Evolutionary conservation across 2,329 filamentous ascomycete genomes (phyloP).

Genomic region (Exophiala sp.): DNA sequence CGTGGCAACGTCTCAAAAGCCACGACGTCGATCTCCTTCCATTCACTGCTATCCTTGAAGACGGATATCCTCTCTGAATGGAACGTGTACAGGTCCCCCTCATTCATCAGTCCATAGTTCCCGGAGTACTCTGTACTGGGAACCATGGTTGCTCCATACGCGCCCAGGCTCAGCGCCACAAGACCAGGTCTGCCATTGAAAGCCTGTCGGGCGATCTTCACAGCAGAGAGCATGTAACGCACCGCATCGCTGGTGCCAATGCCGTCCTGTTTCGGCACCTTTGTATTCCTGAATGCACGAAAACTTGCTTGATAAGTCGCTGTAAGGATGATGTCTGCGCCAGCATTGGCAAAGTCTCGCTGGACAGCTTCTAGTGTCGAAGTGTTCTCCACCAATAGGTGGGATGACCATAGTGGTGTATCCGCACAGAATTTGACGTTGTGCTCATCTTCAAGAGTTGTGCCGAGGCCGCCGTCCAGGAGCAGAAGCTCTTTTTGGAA

Average conservation of each 20-base stretch:
- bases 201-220: constrained; percentile 37
- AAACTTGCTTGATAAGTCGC: constrained; percentile 65
- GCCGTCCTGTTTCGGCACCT: constrained; percentile 11
- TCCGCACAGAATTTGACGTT: constrained; percentile 49
- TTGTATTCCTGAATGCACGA: constrained; percentile 55
- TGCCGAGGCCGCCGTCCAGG: constrained; percentile 66
- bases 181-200: constrained; percentile 37
- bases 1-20: constrained; percentile 66
- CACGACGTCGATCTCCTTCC: constrained; percentile 50
- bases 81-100: constrained; percentile 51
- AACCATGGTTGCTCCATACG: constrained; percentile 65
- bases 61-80: constrained; percentile 54
- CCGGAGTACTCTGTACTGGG: constrained; percentile 66
- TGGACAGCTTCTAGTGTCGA: constrained; percentile 55
- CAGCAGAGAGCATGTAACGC: constrained; percentile 34
- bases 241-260: constrained; percentile 28
- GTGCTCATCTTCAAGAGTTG: constrained; percentile 59
- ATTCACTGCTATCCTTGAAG: constrained; percentile 46
- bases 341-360: constrained; percentile 52
- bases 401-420: constrained; percentile 65
- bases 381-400: constrained; percentile 57
- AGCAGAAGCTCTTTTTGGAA: constrained; percentile 40
- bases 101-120: constrained; percentile 49
- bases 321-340: constrained; percentile 62
- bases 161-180: constrained; percentile 60